Evolutionary conservation across 306 rosid species (phyloP), one percentile per base, ranked within the genome.

Genomic region (Gastrolobium villosum): DNA sequence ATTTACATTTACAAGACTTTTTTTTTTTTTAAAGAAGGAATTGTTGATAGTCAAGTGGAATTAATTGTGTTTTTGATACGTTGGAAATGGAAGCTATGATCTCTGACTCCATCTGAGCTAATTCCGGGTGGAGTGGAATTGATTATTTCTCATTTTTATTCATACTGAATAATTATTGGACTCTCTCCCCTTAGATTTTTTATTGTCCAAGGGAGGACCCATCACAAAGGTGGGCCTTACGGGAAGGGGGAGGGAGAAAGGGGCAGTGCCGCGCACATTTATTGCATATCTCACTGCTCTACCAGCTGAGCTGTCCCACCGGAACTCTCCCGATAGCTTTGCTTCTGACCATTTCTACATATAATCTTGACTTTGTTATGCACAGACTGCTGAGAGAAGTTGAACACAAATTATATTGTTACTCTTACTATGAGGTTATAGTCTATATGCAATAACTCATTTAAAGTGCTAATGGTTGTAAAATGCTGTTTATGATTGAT

Each of bases 381-480:
- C 50, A 4, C 3, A 7, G 13, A 64, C 20, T 40, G 43, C 59
- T 5, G 6, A 41, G 39, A 65, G 50, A 80, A 80, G 63, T 74
- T 56, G 28, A 65, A 44, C 55, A 43, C 48, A 56, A 44, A 7
- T 57, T 54, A 55, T 80, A 14, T n/a, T 46, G 5, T 30, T 66
- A 40, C 63, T 48, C 40, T 37, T 39, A 31, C 50, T 14, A 37
- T 5, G 45, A 81, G 56, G 39, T 61, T 35, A 14, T 48, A 36
- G 40, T 10, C 13, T 9, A 65, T 65, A 8, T 7, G 7, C 39
- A 13, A n/a, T 65, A 4, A 46, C 37, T 6, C n/a, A 56, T 57
- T 20, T n/a, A 10, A 66, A 59, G 3, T 54, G 28, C 3, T 15
- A 11, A 3, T 54, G 41, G n/a, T 45, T 75, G 9, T 59, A 59